Evolutionary conservation across 371 early-diverging fungal species (phyloP).

Genomic region (Apophysomyces trapeziformis): DNA sequence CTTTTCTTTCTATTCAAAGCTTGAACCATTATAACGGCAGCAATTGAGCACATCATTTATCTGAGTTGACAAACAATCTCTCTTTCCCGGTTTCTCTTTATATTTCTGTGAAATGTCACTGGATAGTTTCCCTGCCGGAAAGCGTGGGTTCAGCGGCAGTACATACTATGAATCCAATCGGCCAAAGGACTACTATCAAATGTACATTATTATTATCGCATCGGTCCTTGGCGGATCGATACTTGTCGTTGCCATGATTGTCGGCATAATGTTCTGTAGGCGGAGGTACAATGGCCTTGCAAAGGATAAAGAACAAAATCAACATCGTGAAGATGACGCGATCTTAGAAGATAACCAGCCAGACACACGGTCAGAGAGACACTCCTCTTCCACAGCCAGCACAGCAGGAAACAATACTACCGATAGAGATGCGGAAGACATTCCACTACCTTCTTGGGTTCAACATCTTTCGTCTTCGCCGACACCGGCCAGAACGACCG

Average conservation of each 20-base stretch:
- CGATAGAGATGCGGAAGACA: background rate
- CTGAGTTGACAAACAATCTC: too few relatives aligned
- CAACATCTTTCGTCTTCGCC: conserved; percentile 1
- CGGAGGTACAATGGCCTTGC: too few relatives aligned
- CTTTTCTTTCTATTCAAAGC: background rate
- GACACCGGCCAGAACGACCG: background rate
- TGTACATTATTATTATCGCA: conserved; percentile 1
- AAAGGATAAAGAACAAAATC: background rate
- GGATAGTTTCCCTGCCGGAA: too few relatives aligned
- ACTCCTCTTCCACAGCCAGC: background rate
- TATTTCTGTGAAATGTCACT: too few relatives aligned
- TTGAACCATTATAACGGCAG: too few relatives aligned
- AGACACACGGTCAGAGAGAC: background rate
- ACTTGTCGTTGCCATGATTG: background rate
- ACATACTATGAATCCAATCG: too few relatives aligned
- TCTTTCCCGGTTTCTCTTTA: too few relatives aligned
- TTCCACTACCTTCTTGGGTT: background rate
- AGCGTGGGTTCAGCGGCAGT: too few relatives aligned
- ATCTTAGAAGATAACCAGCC: background rate
- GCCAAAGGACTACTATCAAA: background rate
- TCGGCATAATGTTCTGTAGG: background rate
- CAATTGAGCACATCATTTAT: too few relatives aligned
- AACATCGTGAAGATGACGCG: background rate
- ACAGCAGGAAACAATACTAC: background rate
- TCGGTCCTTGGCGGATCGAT: background rate